Base-by-base conservation (phyloP, 75 land plant species). In the Azolla pinnata region DNA sequence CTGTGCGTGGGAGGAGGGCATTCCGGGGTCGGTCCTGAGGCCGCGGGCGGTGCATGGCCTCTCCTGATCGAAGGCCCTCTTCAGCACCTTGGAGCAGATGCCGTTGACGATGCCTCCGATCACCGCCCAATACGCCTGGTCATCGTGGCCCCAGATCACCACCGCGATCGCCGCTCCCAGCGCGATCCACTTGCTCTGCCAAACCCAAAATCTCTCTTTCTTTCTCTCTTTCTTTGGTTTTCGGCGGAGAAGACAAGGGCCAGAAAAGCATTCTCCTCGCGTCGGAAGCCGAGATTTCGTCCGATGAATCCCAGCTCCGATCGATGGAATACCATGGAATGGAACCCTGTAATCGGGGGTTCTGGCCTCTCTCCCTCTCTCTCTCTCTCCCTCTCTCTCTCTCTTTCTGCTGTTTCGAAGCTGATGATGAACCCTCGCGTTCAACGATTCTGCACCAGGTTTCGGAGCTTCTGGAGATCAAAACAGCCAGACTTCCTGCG, bases 1-100 rank as follows among this genome's bases (percentile, higher is more conserved):
- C 31, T 87, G 92, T n/a, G 88, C 80, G 67, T 87, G 92, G 5
- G 88, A 77, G 50, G 92, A 87, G 17, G 92, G 92, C 92, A 87
- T 87, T 38, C 92, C 92, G 38, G 88, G 84, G 50, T 74, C 88
- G 46, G 84, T 62, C 67, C 61, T 78, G 49, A 71, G 28, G 12
- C 59, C 59, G 26, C 32, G 24, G 5, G 72, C 65, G 19, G 82
- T 35, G 44, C 42, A 24, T 25, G 92, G 84, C 14, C 84, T 51
- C 55, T 70, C 33, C 10, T 78, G 82, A 14, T 79, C 79, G 20
- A 82, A 51, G 46, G 70, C 18, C 33, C 35, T 35, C 61, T 82
- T 82, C 53, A 82, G 59, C 56, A 38, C 14, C 32, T 61, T 59
- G 30, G 84, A 73, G 50, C 57, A 28, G 29, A 35, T 30, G 24